Evolutionary conservation across 306 rosid genomes (phyloP).

Genomic region (Quillaja saponaria): DNA sequence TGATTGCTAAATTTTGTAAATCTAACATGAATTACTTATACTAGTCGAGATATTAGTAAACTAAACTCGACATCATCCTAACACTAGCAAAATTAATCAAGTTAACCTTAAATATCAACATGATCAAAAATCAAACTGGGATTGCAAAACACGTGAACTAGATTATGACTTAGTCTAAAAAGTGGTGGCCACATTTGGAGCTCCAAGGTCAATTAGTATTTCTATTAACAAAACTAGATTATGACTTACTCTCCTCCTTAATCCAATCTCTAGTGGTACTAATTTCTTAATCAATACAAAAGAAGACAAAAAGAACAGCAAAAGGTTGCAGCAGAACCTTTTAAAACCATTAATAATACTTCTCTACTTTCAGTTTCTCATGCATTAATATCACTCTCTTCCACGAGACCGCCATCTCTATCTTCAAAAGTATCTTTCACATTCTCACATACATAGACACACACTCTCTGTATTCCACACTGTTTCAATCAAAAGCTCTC

Average conservation of each 20-base stretch:
- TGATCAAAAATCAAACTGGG: too few species aligned
- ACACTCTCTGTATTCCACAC: constrained; percentile 2
- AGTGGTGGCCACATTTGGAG: not conserved
- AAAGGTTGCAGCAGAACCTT: constrained; percentile 29
- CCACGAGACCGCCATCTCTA: not conserved
- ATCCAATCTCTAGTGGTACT: constrained; percentile 8
- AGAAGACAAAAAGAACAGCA: constrained; percentile 32
- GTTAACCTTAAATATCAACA: too few species aligned
- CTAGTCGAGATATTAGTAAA: too few species aligned
- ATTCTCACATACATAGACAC: not conserved
- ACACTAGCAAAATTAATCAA: too few species aligned
- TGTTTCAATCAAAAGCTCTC: not conserved
- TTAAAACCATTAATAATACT: constrained; percentile 25
- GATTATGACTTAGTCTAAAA: not conserved
- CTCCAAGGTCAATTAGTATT: not conserved
- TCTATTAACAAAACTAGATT: constrained; percentile 5
- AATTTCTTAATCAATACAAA: constrained; percentile 22
- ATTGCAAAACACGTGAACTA: constrained; percentile 8
- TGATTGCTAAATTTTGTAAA: too few species aligned
- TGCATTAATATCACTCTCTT: constrained; percentile 41
- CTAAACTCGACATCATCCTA: too few species aligned
- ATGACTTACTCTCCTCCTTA: constrained; percentile 22
- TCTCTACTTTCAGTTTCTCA: constrained; percentile 36
- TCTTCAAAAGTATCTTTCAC: constrained; percentile 14
- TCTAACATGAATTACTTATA: too few species aligned